These are phyloP conservation scores for Lachancea meyersii DNA, from an alignment of 805 yeast species.

Conservation along the genomic window DNA sequence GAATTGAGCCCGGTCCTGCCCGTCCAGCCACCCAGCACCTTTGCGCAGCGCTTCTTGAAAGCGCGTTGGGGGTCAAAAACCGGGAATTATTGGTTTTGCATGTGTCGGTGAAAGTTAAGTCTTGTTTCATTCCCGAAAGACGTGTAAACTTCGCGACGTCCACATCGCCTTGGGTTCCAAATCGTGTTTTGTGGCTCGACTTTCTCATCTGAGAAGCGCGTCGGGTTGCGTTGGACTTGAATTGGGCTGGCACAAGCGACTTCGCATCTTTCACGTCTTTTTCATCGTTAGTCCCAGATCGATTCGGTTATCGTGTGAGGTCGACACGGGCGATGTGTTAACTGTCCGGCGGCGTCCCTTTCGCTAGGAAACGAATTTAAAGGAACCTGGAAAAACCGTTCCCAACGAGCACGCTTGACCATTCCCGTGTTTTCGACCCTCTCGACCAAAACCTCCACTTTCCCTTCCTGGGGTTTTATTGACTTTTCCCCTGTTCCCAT, in stretches of 20 bases:
- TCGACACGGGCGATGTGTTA: not conserved
- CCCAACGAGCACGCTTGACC: not conserved
- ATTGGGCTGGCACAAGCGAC: constrained; percentile 3
- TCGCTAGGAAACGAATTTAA: not conserved
- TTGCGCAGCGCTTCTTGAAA: constrained; percentile 4
- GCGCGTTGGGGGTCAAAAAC: constrained; percentile 3
- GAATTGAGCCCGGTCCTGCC: not conserved
- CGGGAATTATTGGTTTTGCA: not conserved
- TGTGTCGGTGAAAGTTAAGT: not conserved
- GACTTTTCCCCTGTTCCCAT: constrained; percentile 4
- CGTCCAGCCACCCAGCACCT: constrained; percentile 6
- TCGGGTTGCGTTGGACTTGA: constrained; percentile 1
- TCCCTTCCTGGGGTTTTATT: constrained; percentile 5
- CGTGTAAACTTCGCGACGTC: not conserved
- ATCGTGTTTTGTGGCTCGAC: not conserved
- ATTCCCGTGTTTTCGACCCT: not conserved
- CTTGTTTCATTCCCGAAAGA: not conserved
- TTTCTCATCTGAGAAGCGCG: not conserved
- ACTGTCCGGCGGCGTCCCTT: not conserved
- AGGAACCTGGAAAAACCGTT: not conserved
- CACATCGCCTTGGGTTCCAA: not conserved
- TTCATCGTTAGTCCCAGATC: constrained; percentile 8
- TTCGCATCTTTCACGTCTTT: not conserved
- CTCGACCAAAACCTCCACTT: constrained; percentile 1
- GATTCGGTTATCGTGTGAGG: not conserved